Base-by-base conservation (phyloP, 495 filamentous ascomycete genomes). In the Oleoguttula mirabilis region DNA sequence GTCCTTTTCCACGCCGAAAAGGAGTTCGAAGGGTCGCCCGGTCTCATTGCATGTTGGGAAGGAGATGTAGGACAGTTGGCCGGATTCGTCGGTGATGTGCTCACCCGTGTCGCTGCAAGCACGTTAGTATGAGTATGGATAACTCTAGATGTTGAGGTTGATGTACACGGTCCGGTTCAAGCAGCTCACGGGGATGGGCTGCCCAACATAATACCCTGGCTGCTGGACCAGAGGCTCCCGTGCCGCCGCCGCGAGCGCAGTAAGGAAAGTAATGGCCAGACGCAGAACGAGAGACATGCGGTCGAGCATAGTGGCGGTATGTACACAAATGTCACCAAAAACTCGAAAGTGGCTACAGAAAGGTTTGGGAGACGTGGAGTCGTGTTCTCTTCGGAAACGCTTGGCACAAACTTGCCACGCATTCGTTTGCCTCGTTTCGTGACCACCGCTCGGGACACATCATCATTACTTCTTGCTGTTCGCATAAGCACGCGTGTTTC, bases 41-140 rank as follows among this genome's bases (percentile, higher is more conserved):
- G 90, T 96, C 62, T 98, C 90, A 62, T 88, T 84, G 73, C 90
- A 98, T 28, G 70, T 71, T 24, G 82, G 82, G 62, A 98, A 96
- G 36, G 90, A 86, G 40, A 93, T 79, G 68, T 90, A 98, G 72
- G 93, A 75, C 25, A 95, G 83, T 59, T 87, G 77, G 50, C 88
- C 84, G 32, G 74, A 66, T 15, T 69, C 65, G 57, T 90, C 77
- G 43, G 77, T 76, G 57, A 98, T 82, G 73, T 98, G 73, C 40
- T 46, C 39, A 41, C 44, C 39, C 3, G 44, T 41, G 5, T 48
- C 52, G 20, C 51, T 45, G 3, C 34, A 5, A 33, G 27, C 25
- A 16, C 37, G 23, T 41, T 30, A 24, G 33, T n/a, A 22, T 14
- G 32, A 32, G 11, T 21, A 14, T 25, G 20, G 20, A 2, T 34